Evolutionary conservation across 2,329 filamentous ascomycete species (phyloP).

Genomic region (Cytospora piceicola): DNA sequence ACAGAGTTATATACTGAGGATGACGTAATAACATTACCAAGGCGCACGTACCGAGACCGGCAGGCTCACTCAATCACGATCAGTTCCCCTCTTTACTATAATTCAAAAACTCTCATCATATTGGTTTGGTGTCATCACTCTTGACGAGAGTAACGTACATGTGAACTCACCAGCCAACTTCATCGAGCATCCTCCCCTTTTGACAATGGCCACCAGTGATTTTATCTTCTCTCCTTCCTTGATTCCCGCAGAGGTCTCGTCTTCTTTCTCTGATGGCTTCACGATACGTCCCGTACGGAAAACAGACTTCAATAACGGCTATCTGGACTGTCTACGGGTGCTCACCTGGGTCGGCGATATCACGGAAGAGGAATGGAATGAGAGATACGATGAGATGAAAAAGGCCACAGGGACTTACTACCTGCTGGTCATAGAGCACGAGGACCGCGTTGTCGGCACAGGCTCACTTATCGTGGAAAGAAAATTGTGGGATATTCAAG

Average conservation of each 20-base stretch:
- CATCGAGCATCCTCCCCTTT: neutral
- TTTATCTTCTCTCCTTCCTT: constrained; percentile 67
- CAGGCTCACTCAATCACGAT: neutral
- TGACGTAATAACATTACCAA: neutral
- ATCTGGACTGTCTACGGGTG: constrained; percentile 75
- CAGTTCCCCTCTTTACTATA: neutral
- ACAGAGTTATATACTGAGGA: neutral
- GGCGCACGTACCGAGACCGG: neutral
- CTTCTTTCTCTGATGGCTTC: constrained; percentile 69
- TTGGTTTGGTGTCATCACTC: neutral
- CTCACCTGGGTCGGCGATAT: constrained; percentile 79
- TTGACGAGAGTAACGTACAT: neutral
- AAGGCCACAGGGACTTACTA: constrained; percentile 61
- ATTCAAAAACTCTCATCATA: no score
- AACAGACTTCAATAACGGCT: constrained; percentile 70
- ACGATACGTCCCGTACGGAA: constrained; percentile 70
- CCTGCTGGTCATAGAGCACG: constrained; percentile 70
- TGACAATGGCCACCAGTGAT: constrained; percentile 10
- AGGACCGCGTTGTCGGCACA: constrained; percentile 69
- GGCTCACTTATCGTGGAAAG: constrained; percentile 77
- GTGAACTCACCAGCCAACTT: neutral
- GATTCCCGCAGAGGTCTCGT: constrained; percentile 65
- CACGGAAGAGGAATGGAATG: constrained; percentile 65
- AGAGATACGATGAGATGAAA: constrained; percentile 66
- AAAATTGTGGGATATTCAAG: constrained; percentile 65